Evolutionary conservation across 177 flowering plant species (phyloP), one percentile per base, ranked within the genome.

Genomic region (Vitis hybrid): DNA sequence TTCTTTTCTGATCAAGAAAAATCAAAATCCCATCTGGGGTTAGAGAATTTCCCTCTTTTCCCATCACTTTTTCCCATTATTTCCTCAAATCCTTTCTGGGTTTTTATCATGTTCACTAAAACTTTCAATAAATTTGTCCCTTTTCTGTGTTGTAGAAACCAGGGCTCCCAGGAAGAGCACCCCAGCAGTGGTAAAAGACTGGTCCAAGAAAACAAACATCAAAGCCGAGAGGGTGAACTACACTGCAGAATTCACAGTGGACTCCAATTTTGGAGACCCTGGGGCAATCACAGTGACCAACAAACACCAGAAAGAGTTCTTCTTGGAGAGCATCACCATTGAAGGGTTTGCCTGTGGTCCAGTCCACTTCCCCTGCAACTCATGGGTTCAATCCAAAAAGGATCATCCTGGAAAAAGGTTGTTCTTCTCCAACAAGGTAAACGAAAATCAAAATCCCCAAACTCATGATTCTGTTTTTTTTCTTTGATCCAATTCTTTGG

Each of bases 231-330:
- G 86, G 60, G 98, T 93, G 2, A 76, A 82, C 49, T 93, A 90
- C 85, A 84, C 81, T 8, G 91, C 91, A 2, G 98, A 93, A 6
- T 90, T 96, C 66, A 32, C 24, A 0, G 90, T 96, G 71, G 86
- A 87, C 66, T 83, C 99, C 1, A 76, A 75, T 52, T 95, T 95
- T 71, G 98, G 99, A 11, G 62, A 67, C 0, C 97, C 97, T 1
- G 99, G 99, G 30, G 97, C 99, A 14, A 88, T 95, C 70, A 72
- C 82, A 6, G 84, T 95, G 14, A 68, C 65, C 21, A 95, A 95
- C 79, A 90, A 87, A 75, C 99, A 95, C 67, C 97, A 88, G 69
- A 82, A 84, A 64, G 99, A 95, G 78, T 90, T 93, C 70, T 95
- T 86, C 78, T 51, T 93, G 72, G 98, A 95, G 73, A 85, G 80